A percentile compares a stretch with the other conserved stretches of the same genome.
Evolutionary conservation across 129 eudicot genomes (phyloP).

Genomic region (carrot (Daucus carota)): DH1_v3.0 NC_030382.2:37051001-37051500

Average conservation of each 20-base stretch:
- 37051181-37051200: slow-evolving; percentile 79
- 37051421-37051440: too few species aligned
- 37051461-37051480: too few species aligned
- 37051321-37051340: slow-evolving; percentile 94
- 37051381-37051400: background rate
- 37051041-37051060: slow-evolving; percentile 87
- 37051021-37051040: slow-evolving; percentile 77
- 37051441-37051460: too few species aligned
- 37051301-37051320: slow-evolving; percentile 88
- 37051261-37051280: slow-evolving; percentile 84
- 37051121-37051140: slow-evolving; percentile 43
- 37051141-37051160: slow-evolving; percentile 83
- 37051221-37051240: slow-evolving; percentile 77
- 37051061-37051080: slow-evolving; percentile 82
- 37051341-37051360: slow-evolving; percentile 88
- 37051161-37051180: slow-evolving; percentile 72
- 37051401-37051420: too few species aligned
- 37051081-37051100: slow-evolving; percentile 90
- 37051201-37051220: slow-evolving; percentile 89
- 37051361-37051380: slow-evolving; percentile 32
- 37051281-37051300: slow-evolving; percentile 93
- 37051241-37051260: slow-evolving; percentile 93
- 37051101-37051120: slow-evolving; percentile 77
- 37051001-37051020: slow-evolving; percentile 84
- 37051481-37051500: too few species aligned